A percentile compares a stretch with the other conserved stretches of the same genome.
Conservation (phyloP, 441 rosid genomes). For the Corymbia citriodora region DNA sequence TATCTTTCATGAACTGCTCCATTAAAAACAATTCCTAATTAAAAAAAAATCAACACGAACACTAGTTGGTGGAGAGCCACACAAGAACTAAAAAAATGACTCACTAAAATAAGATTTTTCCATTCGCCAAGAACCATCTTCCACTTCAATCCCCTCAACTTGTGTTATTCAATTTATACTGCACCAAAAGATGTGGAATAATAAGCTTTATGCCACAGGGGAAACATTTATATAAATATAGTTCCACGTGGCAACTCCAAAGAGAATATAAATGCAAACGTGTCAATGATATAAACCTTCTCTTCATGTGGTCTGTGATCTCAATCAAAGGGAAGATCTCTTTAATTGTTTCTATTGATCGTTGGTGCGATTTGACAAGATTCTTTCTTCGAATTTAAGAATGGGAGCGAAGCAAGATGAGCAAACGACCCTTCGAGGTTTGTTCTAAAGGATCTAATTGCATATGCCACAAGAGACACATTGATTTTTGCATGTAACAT, state of each 20-base stretch:
- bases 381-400: conserved; percentile 28
- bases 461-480: background rate
- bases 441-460: background rate
- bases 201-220: background rate
- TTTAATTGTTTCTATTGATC: background rate
- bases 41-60: background rate
- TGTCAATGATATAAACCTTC: background rate
- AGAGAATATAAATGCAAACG: background rate
- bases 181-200: background rate
- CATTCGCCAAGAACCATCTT: background rate
- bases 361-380: conserved; percentile 11
- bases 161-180: background rate
- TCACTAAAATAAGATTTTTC: background rate
- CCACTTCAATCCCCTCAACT: background rate
- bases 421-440: background rate
- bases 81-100: background rate
- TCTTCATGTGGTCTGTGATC: background rate
- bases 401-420: conserved; percentile 4
- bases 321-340: background rate
- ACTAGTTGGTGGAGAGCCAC: background rate
- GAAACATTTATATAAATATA: background rate
- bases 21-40: background rate
- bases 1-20: background rate
- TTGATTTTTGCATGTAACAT: background rate
- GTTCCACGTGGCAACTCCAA: background rate